Conservation (phyloP, 179 eudicot species). For the Monotropa hypopitys region DNA sequence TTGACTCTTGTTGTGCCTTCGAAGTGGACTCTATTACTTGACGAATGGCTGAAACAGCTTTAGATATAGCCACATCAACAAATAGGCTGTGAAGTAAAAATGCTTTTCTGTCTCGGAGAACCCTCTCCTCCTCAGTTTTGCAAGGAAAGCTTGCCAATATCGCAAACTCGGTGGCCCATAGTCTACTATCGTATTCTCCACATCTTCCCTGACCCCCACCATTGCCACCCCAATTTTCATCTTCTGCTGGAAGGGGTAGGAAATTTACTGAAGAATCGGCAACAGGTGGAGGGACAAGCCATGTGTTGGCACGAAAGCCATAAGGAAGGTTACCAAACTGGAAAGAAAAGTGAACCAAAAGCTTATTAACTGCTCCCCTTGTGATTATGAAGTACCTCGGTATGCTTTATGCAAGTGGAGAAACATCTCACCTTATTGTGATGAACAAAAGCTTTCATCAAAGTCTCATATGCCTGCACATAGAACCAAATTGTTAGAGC, state of each 20-base stretch:
- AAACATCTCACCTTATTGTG: conserved; percentile 70
- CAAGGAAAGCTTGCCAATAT: conserved; percentile 68
- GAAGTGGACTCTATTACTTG: conserved; percentile 30
- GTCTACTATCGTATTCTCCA: conserved; percentile 57
- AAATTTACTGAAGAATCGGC: conserved; percentile 51
- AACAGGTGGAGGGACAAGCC: conserved; percentile 77
- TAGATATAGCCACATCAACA: conserved; percentile 65
- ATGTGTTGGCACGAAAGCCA: conserved; percentile 89
- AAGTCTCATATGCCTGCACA: conserved; percentile 77
- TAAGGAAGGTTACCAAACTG: conserved; percentile 99
- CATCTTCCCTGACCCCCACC: conserved; percentile 89
- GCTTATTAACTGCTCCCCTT: neutral
- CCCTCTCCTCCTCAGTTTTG: conserved; percentile 86
- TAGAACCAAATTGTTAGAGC: neutral
- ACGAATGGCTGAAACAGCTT: conserved; percentile 60
- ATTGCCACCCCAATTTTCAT: conserved; percentile 86
- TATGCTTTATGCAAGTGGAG: neutral
- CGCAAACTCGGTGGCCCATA: conserved; percentile 94
- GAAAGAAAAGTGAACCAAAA: conserved; percentile 5
- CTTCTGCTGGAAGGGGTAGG: conserved; percentile 62
- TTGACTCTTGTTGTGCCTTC: conserved; percentile 8
- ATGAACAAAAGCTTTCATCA: conserved; percentile 82
- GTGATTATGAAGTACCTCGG: neutral
- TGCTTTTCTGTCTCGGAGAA: conserved; percentile 83
- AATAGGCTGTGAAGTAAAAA: conserved; percentile 88